Evolutionary conservation across 257 asterid genomes (phyloP), one percentile per base, ranked within the genome.

Genomic region (Solanum chaucha): DNA sequence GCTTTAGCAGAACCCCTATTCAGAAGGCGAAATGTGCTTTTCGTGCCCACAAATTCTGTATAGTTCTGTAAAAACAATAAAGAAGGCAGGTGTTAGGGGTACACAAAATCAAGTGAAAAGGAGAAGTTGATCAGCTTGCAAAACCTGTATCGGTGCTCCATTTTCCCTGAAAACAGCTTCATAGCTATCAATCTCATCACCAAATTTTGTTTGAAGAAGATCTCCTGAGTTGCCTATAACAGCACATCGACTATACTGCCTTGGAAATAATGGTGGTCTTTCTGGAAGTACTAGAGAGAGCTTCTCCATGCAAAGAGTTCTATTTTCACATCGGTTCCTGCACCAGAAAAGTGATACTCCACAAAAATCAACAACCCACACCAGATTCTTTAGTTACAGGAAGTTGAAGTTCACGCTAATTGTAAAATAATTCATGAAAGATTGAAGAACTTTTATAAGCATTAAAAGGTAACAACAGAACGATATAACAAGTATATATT

Each of bases 1-100:
- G 99, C 99, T 93, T 97, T 97, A 82, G 99, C 99, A 59, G 99
- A 97, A 73, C 99, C 99, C 87, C 99, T 92, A 92, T 97, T 97
- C 84, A 97, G 98, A 88, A 97, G 99, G 83, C 99, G 99, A 88
- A 96, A 95, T 59, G 99, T 97, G 90, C 99, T 96, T 91, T 95
- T 96, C 12, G 95, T 90, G 87, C 99, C 99, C 88, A 95, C 99
- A 83, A 92, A 87, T 87, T 94, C 99, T 40, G 98, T 92, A 74
- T 84, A 97, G 90, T 97, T 97, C 99, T 97, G 96, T 86, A 87
- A 20, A 87, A 82, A 86, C 77, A 46, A 68, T 71, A 36, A 88
- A 85, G 44, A 86, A 90, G 71, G 78, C 51, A 68, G 83, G 86
- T 87, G 51, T 51, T 65, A 83, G 74, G 68, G 74, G 71, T 32